Conservation (phyloP, 2,329 filamentous ascomycete genomes). For the Trichoderma hamatum region DNA sequence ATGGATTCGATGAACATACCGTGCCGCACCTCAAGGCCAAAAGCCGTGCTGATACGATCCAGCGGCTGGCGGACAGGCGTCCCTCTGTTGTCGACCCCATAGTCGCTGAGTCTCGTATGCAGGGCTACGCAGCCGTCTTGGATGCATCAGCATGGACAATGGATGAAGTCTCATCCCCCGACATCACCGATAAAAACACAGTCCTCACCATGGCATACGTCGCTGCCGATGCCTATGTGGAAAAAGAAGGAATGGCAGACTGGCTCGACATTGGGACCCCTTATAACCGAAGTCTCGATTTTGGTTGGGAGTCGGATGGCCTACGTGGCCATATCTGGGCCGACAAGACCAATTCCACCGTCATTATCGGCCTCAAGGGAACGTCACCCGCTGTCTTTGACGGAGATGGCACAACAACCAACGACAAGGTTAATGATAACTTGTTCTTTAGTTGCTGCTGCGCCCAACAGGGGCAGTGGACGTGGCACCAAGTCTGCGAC, state of each 20-base stretch:
- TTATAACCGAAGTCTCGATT: conserved; percentile 85
- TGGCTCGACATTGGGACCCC: conserved; percentile 80
- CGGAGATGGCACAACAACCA: conserved; percentile 94
- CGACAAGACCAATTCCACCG: conserved; percentile 80
- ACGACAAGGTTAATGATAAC: conserved; percentile 98
- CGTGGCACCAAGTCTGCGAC: conserved; percentile 91
- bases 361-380: conserved; percentile 92
- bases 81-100: conserved; percentile 77
- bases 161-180: conserved; percentile 76
- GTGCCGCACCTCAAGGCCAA: conserved; percentile 60
- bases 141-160: conserved; percentile 78
- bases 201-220: conserved; percentile 84
- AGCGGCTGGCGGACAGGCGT: conserved; percentile 78
- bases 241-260: conserved; percentile 69
- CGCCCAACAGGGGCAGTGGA: conserved; percentile 85
- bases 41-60: conserved; percentile 70
- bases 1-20: conserved; percentile 55
- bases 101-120: conserved; percentile 70
- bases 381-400: conserved; percentile 91
- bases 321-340: conserved; percentile 91
- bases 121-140: conserved; percentile 68
- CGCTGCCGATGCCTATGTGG: conserved; percentile 86
- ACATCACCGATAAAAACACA: conserved; percentile 83
- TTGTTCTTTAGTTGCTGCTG: conserved; percentile 98
- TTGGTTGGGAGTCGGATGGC: conserved; percentile 90